Evolutionary conservation across 2,329 filamentous ascomycete species (phyloP).

Genomic region (Xylaria sp.): DNA sequence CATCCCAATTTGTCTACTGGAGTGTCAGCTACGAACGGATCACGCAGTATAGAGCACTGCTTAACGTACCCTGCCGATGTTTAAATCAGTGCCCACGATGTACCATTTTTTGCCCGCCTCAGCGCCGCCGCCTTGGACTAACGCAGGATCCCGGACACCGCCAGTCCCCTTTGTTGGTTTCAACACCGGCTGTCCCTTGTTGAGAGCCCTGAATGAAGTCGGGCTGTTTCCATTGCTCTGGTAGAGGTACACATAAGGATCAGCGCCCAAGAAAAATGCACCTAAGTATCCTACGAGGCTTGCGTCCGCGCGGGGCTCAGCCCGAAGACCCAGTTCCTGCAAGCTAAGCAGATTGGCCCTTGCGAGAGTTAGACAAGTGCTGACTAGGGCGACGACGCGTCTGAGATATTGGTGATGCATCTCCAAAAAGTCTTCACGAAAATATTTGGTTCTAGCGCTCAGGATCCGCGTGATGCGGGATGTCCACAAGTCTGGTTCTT

Average conservation of each 20-base stretch:
- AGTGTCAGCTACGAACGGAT: conserved; percentile 6
- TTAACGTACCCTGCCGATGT: conserved; percentile 51
- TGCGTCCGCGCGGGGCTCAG: conserved; percentile 42
- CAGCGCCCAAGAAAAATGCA: conserved; percentile 60
- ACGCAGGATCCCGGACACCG: conserved; percentile 58
- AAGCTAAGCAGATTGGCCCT: conserved; percentile 34
- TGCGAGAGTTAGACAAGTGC: conserved; percentile 20
- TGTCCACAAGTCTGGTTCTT: background rate
- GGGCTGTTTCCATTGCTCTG: conserved; percentile 59
- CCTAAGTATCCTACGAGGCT: conserved; percentile 57
- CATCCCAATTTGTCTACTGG: conserved; percentile 56
- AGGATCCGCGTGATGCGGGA: background rate
- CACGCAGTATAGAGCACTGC: background rate
- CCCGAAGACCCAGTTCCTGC: conserved; percentile 30
- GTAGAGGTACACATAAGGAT: conserved; percentile 60
- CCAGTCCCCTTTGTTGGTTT: conserved; percentile 56
- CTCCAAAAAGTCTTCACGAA: no score
- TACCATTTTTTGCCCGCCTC: conserved; percentile 60
- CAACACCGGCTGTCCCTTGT: conserved; percentile 54
- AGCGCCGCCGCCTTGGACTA: conserved; percentile 52
- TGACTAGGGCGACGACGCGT: conserved; percentile 12
- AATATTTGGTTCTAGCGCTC: background rate
- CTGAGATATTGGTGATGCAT: conserved; percentile 18
- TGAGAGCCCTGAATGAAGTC: conserved; percentile 54
- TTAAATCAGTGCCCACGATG: conserved; percentile 59